Evolutionary conservation across 345 rosid species (phyloP).

Genomic region (Ailanthus altissimus): DNA sequence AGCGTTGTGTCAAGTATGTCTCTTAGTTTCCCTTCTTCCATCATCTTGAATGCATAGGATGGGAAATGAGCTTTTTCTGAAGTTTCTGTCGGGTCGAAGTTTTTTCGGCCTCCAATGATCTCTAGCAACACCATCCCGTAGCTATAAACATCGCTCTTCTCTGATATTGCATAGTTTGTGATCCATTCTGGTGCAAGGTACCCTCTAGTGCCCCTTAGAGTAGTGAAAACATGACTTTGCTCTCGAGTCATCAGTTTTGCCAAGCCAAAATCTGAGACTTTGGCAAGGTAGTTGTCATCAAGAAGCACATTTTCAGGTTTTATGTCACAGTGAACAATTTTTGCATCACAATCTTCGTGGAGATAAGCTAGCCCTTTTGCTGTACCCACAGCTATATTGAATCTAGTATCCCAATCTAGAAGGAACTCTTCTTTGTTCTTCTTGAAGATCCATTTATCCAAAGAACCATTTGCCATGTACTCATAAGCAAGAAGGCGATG

Average conservation of each 20-base stretch:
- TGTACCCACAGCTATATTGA: slow-evolving; percentile 72
- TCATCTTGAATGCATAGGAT: slow-evolving; percentile 83
- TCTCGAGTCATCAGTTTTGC: slow-evolving; percentile 93
- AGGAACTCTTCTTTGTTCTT: slow-evolving; percentile 40
- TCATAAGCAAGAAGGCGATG: slow-evolving; percentile 88
- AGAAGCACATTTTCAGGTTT: slow-evolving; percentile 92
- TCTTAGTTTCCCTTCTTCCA: slow-evolving; percentile 76
- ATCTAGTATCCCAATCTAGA: slow-evolving; percentile 79
- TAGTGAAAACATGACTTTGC: slow-evolving; percentile 91
- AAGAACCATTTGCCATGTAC: slow-evolving; percentile 77
- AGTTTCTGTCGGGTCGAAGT: slow-evolving; percentile 53
- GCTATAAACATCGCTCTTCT: slow-evolving; percentile 93
- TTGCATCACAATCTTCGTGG: slow-evolving; percentile 83
- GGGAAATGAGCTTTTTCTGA: slow-evolving; percentile 89
- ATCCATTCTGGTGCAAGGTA: slow-evolving; percentile 97
- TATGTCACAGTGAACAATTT: slow-evolving; percentile 87
- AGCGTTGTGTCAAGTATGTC: slow-evolving; percentile 69
- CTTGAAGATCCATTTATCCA: slow-evolving; percentile 91
- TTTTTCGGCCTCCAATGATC: slow-evolving; percentile 86
- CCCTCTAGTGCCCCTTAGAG: slow-evolving; percentile 89
- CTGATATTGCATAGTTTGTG: slow-evolving; percentile 90
- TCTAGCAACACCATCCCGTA: slow-evolving; percentile 86
- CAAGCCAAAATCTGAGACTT: slow-evolving; percentile 92
- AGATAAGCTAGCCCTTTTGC: slow-evolving; percentile 94
- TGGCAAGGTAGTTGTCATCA: slow-evolving; percentile 73